Conservation (phyloP, 805 yeast species). For the Candida bentonensis region DNA sequence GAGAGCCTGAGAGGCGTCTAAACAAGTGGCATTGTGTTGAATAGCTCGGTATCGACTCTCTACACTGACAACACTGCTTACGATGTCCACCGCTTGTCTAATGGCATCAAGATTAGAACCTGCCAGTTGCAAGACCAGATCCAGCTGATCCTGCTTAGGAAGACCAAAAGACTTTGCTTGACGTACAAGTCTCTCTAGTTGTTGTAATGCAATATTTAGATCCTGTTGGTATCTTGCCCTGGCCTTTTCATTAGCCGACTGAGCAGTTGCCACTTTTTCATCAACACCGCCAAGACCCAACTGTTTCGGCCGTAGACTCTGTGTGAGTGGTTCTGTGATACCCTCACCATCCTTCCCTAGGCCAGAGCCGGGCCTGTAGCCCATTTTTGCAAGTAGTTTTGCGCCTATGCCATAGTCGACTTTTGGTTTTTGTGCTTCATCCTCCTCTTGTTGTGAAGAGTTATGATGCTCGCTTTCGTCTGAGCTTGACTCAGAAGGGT, state of each 20-base stretch:
- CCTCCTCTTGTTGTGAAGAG: not conserved
- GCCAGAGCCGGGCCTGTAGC: not conserved
- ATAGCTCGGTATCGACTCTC: not conserved
- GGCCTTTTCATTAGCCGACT: not conserved
- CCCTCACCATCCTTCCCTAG: constrained; percentile 1
- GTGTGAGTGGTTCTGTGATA: not conserved
- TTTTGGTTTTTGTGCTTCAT: not conserved
- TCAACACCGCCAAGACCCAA: not conserved
- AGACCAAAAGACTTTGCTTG: not conserved
- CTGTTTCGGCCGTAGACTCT: not conserved
- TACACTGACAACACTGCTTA: not conserved
- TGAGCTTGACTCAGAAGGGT: not conserved
- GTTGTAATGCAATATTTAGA: not conserved
- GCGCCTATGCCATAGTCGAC: constrained; percentile 1
- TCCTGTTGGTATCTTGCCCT: not conserved
- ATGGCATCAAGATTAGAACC: not conserved
- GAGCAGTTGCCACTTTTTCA: not conserved
- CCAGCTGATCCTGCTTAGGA: not conserved
- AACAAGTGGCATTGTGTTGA: no score
- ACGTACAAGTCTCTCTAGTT: not conserved
- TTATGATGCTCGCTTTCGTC: not conserved
- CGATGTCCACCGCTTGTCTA: not conserved
- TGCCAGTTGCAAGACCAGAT: not conserved
- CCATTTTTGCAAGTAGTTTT: not conserved
- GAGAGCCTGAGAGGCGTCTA: no score